Evolutionary conservation across 129 eudicot species (phyloP), one percentile per base, ranked within the genome.

Genomic region (Helianthus tuberosus): DNA sequence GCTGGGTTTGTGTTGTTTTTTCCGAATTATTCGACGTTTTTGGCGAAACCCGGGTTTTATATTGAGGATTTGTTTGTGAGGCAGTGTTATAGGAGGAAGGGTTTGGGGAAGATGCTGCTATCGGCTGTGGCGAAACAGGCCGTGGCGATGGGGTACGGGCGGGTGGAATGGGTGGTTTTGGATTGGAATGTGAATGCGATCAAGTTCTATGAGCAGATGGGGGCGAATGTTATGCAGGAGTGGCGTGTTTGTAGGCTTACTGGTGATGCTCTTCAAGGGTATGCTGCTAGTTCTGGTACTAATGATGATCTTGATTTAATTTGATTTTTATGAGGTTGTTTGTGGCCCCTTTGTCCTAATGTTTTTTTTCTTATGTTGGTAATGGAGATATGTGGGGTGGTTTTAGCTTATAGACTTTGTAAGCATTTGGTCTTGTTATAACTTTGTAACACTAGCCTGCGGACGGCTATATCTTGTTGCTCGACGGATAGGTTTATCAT

Each of bases 131-230:
- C 96, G 44, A 71, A 72, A 32, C 96, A 88, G 78, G 96, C 98
- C 25, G 93, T 89, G 44, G 83, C 49, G 78, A 85, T 93, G 89
- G 97, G 93, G 62, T 88, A 84, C 35, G 96, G 96, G 43, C 77
- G 89, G 59, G 93, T 93, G 76, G 98, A 93, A 71, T 93, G 98
- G 98, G 88, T 78, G 25, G 97, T 93, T 64, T 73, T 93, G 32
- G 97, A 90, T 54, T 90, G 98, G 98, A 93, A 93, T 64, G 72
- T 76, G 83, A 86, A 88, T 74, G 96, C 97, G 2, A 85, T 90
- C 0, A 77, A 57, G 74, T 93, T 93, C 67, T 93, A 93, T 32
- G 86, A 93, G 75, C 77, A 71, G 66, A 93, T 90, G 91, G 98
- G 98, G 15, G 98, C 96, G 36, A 20, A 77, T 79, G 84, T 93